These are phyloP conservation scores for Plantago elongata DNA, from an alignment of 257 asterid species.

Conservation along the genomic window DNA sequence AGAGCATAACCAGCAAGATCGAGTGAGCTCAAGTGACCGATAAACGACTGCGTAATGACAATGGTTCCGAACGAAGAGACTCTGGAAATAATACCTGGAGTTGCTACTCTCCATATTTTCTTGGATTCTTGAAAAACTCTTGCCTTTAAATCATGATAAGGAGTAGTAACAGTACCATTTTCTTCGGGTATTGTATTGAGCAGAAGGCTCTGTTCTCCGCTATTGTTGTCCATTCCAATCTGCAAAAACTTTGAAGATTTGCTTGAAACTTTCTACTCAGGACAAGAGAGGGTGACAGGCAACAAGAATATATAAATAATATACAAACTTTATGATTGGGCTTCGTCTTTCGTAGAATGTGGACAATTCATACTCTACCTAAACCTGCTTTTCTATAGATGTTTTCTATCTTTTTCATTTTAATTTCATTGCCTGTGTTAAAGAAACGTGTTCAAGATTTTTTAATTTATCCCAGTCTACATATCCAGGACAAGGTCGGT, in stretches of 20 bases:
- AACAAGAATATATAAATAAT: too few relatives aligned
- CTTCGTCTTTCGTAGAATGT: too few relatives aligned
- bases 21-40: conserved; percentile 43
- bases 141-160: conserved; percentile 21
- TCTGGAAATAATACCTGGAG: conserved; percentile 55
- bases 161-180: background rate
- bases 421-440: too few relatives aligned
- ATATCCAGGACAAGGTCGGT: too few relatives aligned
- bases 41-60: conserved; percentile 54
- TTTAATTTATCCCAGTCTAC: too few relatives aligned
- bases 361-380: too few relatives aligned
- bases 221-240: conserved; percentile 25
- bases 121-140: conserved; percentile 41
- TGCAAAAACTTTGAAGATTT: background rate
- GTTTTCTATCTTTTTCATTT: too few relatives aligned
- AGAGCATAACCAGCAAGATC: conserved; percentile 71
- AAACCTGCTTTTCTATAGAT: too few relatives aligned
- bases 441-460: too few relatives aligned
- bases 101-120: conserved; percentile 66
- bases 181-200: conserved; percentile 25
- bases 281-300: too few relatives aligned
- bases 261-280: too few relatives aligned
- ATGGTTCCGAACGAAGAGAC: conserved; percentile 52
- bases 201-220: conserved; percentile 32
- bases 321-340: too few relatives aligned